Evolutionary conservation across 2,329 filamentous ascomycete genomes (phyloP).

Genomic region (Septoria linicola): DNA sequence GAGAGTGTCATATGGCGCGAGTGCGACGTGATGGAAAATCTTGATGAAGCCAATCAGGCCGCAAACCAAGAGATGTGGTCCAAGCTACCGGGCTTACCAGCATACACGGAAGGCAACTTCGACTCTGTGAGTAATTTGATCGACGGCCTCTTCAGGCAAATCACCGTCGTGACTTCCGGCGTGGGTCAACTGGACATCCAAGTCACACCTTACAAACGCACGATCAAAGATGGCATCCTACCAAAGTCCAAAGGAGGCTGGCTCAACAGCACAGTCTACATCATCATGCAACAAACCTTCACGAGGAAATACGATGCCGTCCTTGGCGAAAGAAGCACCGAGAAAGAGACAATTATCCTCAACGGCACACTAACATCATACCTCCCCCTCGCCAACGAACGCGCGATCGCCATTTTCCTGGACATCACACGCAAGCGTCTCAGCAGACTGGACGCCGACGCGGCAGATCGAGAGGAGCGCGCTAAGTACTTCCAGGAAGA

Average conservation of each 20-base stretch:
- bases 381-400: constrained; percentile 21
- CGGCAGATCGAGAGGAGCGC: neutral
- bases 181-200: constrained; percentile 13
- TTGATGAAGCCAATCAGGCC: constrained; percentile 13
- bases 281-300: constrained; percentile 2
- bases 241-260: constrained; percentile 8
- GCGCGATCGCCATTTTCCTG: constrained; percentile 18
- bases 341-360: neutral
- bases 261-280: constrained; percentile 2
- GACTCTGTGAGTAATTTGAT: neutral
- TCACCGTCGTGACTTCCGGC: neutral
- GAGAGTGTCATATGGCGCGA: neutral
- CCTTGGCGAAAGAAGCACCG: constrained; percentile 12
- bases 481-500: neutral
- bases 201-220: neutral
- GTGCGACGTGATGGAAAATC: constrained; percentile 6
- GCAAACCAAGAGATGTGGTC: constrained; percentile 2
- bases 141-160: neutral
- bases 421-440: too few species aligned
- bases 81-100: neutral
- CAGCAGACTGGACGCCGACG: neutral
- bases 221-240: constrained; percentile 2
- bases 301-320: constrained; percentile 5
- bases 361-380: constrained; percentile 7
- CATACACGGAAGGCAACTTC: neutral